A percentile compares a stretch with the other conserved stretches of the same genome.
These are phyloP conservation scores for Diaporthe helianthi DNA, from an alignment of 2,329 filamentous ascomycete genomes.

Conservation along the genomic window DNA sequence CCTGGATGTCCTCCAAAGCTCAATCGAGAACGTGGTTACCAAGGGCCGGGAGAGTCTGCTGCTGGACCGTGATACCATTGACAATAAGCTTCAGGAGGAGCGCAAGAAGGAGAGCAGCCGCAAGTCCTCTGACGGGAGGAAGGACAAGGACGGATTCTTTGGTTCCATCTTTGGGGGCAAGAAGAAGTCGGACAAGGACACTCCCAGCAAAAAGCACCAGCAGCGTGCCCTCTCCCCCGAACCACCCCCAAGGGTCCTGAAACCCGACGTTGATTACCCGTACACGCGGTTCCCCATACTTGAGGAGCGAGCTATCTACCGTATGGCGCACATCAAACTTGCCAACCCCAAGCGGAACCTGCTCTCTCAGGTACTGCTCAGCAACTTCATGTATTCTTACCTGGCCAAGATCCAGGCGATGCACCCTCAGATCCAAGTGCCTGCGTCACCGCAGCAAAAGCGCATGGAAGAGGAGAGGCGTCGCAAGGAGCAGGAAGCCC, in stretches of 20 bases:
- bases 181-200: slow-evolving; percentile 83
- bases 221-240: slow-evolving; percentile 83
- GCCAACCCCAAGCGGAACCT: slow-evolving; percentile 94
- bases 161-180: slow-evolving; percentile 93
- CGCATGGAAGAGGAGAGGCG: slow-evolving; percentile 52
- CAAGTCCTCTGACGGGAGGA: slow-evolving; percentile 78
- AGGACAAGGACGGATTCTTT: slow-evolving; percentile 93
- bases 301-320: slow-evolving; percentile 95
- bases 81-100: slow-evolving; percentile 78
- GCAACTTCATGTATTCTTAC: slow-evolving; percentile 99
- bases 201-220: slow-evolving; percentile 74
- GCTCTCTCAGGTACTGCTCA: slow-evolving; percentile 92
- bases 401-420: slow-evolving; percentile 98
- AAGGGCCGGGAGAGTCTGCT: slow-evolving; percentile 83
- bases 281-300: slow-evolving; percentile 96
- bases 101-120: slow-evolving; percentile 80
- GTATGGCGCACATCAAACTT: slow-evolving; percentile 98
- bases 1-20: slow-evolving; percentile 85
- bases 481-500: slow-evolving; percentile 55
- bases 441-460: slow-evolving; percentile 71
- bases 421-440: slow-evolving; percentile 94
- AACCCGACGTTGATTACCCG: slow-evolving; percentile 91
- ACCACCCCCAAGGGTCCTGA: slow-evolving; percentile 70
- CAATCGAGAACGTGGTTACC: slow-evolving; percentile 73
- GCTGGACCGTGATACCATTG: slow-evolving; percentile 77